These are phyloP conservation scores for Hortiboletus campestris DNA, from an alignment of 768 basidiomycete species.

Conservation along the genomic window DNA sequence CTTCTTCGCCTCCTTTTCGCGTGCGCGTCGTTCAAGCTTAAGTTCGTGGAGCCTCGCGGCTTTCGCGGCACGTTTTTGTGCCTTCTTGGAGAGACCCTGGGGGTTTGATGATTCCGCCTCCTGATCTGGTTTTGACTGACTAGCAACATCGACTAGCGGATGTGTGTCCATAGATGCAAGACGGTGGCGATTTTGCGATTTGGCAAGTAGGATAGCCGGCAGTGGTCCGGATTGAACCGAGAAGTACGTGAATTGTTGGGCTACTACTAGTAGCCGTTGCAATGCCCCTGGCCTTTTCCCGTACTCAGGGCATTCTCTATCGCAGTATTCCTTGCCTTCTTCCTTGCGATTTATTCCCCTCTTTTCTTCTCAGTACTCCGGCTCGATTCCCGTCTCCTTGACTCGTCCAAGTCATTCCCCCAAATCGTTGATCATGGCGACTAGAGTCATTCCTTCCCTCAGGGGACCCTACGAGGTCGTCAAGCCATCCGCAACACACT, in stretches of 20 bases:
- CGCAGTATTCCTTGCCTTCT: conserved; percentile 2
- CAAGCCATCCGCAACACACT: conserved; percentile 60
- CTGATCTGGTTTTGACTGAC: conserved; percentile 16
- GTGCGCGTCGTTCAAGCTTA: conserved; percentile 73
- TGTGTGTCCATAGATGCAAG: conserved; percentile 18
- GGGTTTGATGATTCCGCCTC: conserved; percentile 13
- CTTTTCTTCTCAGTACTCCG: neutral
- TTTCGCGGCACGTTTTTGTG: conserved; percentile 73
- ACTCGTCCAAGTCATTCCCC: neutral
- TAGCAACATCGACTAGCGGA: conserved; percentile 8
- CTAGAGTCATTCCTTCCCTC: conserved; percentile 19
- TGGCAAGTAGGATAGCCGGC: conserved; percentile 1
- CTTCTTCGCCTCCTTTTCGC: conserved; percentile 75
- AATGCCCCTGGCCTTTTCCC: neutral
- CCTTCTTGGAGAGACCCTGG: conserved; percentile 66
- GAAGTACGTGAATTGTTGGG: neutral
- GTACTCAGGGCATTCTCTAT: conserved; percentile 6
- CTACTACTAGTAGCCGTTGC: neutral
- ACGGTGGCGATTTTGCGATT: neutral
- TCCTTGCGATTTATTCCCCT: neutral
- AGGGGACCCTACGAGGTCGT: conserved; percentile 44
- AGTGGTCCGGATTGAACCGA: conserved; percentile 26
- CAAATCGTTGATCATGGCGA: conserved; percentile 9
- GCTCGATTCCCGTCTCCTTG: neutral
- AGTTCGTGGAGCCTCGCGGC: conserved; percentile 59